Conservation (phyloP, 805 yeast species). For the Saturnispora dispora region DNA sequence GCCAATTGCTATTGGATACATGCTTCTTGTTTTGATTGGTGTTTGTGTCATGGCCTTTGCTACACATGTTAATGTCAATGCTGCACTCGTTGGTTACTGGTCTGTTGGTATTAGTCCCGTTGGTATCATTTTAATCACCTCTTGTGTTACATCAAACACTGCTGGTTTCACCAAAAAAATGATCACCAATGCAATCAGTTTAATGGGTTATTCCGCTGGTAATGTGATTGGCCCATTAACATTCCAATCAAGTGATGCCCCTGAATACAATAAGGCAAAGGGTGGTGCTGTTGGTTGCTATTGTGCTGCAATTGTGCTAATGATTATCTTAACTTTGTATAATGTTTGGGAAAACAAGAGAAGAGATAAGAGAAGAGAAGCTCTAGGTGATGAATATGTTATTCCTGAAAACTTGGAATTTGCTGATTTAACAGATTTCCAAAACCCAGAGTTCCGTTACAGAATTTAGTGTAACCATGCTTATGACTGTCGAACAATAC, state of each 20-base stretch:
- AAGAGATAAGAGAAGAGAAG: constrained; percentile 24
- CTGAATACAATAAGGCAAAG: constrained; percentile 34
- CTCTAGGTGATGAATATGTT: constrained; percentile 19
- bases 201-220: constrained; percentile 38
- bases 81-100: constrained; percentile 8
- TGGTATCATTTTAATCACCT: constrained; percentile 19
- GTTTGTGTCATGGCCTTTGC: constrained; percentile 9
- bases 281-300: constrained; percentile 37
- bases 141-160: constrained; percentile 25
- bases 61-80: background rate
- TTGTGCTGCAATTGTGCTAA: constrained; percentile 32
- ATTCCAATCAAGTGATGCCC: constrained; percentile 37
- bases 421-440: constrained; percentile 34
- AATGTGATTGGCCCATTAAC: constrained; percentile 46
- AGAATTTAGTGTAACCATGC: background rate
- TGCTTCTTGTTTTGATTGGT: constrained; percentile 5
- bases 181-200: constrained; percentile 34
- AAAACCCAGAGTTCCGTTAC: constrained; percentile 47
- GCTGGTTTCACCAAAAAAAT: constrained; percentile 44
- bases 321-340: constrained; percentile 32
- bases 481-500: background rate
- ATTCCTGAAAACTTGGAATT: constrained; percentile 27
- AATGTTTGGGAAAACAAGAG: constrained; percentile 16
- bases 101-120: constrained; percentile 6
- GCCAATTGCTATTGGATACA: constrained; percentile 7